A percentile compares a stretch with the other conserved stretches of the same genome.
Evolutionary conservation across 2,329 filamentous ascomycete genomes (phyloP).

Genomic region (Clarireedia homoeocarpa): DNA sequence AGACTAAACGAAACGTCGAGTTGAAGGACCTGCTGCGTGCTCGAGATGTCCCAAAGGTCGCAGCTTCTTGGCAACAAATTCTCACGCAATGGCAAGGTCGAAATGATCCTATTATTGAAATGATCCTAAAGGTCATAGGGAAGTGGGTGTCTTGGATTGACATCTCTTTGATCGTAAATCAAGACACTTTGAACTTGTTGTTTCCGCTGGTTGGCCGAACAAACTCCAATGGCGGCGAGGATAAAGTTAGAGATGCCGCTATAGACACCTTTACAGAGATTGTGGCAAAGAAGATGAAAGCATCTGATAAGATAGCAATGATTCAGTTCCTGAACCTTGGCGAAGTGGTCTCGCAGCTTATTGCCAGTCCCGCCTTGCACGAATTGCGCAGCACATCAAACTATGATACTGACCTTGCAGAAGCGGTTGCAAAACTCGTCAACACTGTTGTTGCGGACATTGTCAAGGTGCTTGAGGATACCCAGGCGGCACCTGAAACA

Average conservation of each 20-base stretch:
- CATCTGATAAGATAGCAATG: slow-evolving; percentile 87
- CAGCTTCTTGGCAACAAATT: slow-evolving; percentile 85
- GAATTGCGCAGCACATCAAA: slow-evolving; percentile 72
- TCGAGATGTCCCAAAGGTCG: slow-evolving; percentile 82
- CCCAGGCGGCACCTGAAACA: slow-evolving; percentile 51
- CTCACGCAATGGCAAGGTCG: slow-evolving; percentile 62
- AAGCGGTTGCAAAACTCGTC: slow-evolving; percentile 90
- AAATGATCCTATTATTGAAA: slow-evolving; percentile 68
- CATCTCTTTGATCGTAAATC: slow-evolving; percentile 86
- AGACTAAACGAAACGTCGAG: slow-evolving; percentile 78
- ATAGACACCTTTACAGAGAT: slow-evolving; percentile 95
- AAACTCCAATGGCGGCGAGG: slow-evolving; percentile 52
- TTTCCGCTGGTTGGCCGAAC: slow-evolving; percentile 80
- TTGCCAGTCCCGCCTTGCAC: slow-evolving; percentile 71
- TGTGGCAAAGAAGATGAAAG: slow-evolving; percentile 95
- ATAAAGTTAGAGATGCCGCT: slow-evolving; percentile 80
- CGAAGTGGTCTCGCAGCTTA: slow-evolving; percentile 77
- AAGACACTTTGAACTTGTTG: slow-evolving; percentile 75
- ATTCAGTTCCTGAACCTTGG: slow-evolving; percentile 84
- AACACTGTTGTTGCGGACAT: slow-evolving; percentile 86
- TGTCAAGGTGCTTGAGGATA: slow-evolving; percentile 74
- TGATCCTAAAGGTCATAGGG: slow-evolving; percentile 84
- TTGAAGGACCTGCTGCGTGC: slow-evolving; percentile 86
- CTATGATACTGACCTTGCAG: slow-evolving; percentile 93
- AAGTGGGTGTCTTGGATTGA: slow-evolving; percentile 99